A percentile compares a stretch with the other conserved stretches of the same genome.
Evolutionary conservation across 2,329 filamentous ascomycete species (phyloP).

Genomic region (Paraphaeosphaeria minitans): DNA sequence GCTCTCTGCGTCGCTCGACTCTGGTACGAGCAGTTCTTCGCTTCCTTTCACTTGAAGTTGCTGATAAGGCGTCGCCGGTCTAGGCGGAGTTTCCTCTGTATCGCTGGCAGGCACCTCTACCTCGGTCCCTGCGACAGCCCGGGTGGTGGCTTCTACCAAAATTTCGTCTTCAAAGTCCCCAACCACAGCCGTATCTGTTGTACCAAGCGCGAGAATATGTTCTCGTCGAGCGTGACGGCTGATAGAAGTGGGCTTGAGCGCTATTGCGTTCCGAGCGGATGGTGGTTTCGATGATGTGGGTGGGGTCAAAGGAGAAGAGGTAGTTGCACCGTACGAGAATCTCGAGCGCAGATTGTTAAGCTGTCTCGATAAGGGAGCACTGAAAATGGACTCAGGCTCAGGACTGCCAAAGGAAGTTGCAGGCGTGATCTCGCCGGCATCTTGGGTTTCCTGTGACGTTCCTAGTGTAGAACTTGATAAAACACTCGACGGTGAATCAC

Average conservation of each 20-base stretch:
- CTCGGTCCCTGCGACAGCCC: conserved; percentile 36
- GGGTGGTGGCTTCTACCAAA: conserved; percentile 32
- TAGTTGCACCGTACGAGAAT: conserved; percentile 33
- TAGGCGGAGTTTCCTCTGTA: conserved; percentile 22
- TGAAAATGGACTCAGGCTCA: conserved; percentile 33
- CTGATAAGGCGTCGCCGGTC: conserved; percentile 25
- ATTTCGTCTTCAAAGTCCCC: conserved; percentile 13
- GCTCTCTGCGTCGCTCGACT: conserved; percentile 48
- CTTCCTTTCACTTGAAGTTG: conserved; percentile 47
- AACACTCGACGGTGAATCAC: conserved; percentile 36
- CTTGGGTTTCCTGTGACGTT: conserved; percentile 32
- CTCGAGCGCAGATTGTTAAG: conserved; percentile 37
- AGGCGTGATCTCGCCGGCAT: conserved; percentile 34
- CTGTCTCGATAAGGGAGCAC: conserved; percentile 33
- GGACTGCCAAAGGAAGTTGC: conserved; percentile 38
- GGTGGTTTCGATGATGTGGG: not conserved
- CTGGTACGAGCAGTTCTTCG: conserved; percentile 54
- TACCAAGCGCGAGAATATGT: not conserved
- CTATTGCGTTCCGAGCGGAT: not conserved
- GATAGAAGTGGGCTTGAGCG: not conserved
- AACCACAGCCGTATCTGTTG: conserved; percentile 16
- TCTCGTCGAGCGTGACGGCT: not conserved
- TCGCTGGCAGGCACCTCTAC: conserved; percentile 38
- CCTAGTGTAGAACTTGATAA: conserved; percentile 28
- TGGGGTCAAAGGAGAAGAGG: conserved; percentile 5